Evolutionary conservation across 495 filamentous ascomycete species (phyloP), one percentile per base, ranked within the genome.

Genomic region (Pseudomonodictys pantanalensis): DNA sequence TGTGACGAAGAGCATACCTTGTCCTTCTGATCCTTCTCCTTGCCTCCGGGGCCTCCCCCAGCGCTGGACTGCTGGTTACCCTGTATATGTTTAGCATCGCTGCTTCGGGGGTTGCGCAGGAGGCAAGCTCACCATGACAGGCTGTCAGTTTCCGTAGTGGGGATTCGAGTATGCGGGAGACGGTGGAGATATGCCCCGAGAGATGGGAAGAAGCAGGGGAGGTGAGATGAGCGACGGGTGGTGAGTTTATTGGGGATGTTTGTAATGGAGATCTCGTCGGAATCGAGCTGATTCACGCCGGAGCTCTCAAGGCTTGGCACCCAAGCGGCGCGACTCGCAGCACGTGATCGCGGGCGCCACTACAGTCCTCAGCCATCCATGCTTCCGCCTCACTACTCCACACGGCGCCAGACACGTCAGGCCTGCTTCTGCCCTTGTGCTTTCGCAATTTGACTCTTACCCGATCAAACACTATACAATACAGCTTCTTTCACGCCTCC

Each of bases 61-160:
- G 93, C 85, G 59, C 87, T 89, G 71, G 92, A 96, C 71, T 93
- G 89, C 73, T 89, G 88, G 73, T 92, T 88, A 74, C 88, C 88
- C 88, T 91, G 41, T 64, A 44, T 28, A 47, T 12, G 52, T 35
- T 57, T 35, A 67, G 64, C 30, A 43, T 41, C n/a, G 32, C 22
- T 17, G 26, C 38, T 63, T 52, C 49, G 59, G 50, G 56, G 64
- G 43, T 48, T 35, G 35, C 44, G 53, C 33, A 26, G 49, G 53
- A 20, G 35, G 35, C 33, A 20, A 22, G 45, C 65, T 65, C 47
- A 68, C 65, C 65, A 68, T 68, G 44, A 48, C 44, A 42, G 38
- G n/a, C 30, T 24, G 20, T 26, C 28, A 46, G n/a, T n/a, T n/a
- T n/a, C n/a, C n/a, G n/a, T n/a, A n/a, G 15, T 9, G 24, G 47